Base-by-base conservation (phyloP, 352 stramenopile species). In the Phytophthora ramorum region DNA sequence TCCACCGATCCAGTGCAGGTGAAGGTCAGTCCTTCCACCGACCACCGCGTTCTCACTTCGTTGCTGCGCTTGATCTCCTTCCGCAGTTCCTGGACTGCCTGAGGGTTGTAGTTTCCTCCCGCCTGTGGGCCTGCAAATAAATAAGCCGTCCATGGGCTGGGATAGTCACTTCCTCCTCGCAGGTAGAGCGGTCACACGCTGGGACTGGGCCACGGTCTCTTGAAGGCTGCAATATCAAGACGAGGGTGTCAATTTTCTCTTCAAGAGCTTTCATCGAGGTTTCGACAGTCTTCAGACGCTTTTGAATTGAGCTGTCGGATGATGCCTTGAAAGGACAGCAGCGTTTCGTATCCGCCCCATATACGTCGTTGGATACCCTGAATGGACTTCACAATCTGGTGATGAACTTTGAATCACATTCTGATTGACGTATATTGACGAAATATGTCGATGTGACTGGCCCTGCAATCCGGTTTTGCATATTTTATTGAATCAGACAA, bases 381-480 rank as follows among this genome's bases (percentile, higher is more conserved):
- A 6, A 35, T 60, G 52, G 3, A 9, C 2, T 43, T 60, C 26
- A n/a, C 28, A 13, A 49, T 61, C 26, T 26, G 53, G 30, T 1
- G n/a, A n/a, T n/a, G n/a, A n/a, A n/a, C 24, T 28, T 28, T 28
- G 24, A 28, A 28, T 28, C 24, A 28, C 24, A 37, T 37, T 13
- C 10, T 37, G 30, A 37, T 8, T 37, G 30, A 7, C 10, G 30
- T 37, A 37, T 37, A 37, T 37, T 37, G 10, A 13, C 7, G 14
- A 16, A 7, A 57, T 3, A 17, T 17, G 24, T 34, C 4, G 32
- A 16, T 14, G 2, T 53, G 14, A 56, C 32, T 56, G 48, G 17
- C 10, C 14, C 12, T 56, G 48, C 14, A 56, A 56, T 56, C 48
- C 26, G 10, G 30, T 34, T 35, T 57, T 57, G 49, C 49, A 57